These are phyloP conservation scores for Cronartium quercuum DNA, from an alignment of 1,284 basidiomycete species.

Conservation along the genomic window DNA sequence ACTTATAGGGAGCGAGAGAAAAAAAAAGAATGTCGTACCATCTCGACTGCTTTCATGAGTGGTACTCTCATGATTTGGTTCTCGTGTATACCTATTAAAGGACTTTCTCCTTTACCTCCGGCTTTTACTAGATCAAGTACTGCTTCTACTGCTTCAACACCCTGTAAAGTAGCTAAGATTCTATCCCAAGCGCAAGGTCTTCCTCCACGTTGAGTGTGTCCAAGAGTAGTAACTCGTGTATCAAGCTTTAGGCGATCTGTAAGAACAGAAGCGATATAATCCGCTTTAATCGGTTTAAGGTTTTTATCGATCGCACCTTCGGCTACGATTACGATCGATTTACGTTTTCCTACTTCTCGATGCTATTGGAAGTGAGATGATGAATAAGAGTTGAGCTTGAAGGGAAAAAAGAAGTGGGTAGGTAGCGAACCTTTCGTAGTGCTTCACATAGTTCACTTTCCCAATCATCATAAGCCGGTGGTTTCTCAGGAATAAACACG, in stretches of 20 bases:
- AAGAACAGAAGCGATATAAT: slow-evolving; percentile 83
- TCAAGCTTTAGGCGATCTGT: slow-evolving; percentile 81
- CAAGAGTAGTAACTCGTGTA: slow-evolving; percentile 94
- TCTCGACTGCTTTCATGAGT: slow-evolving; percentile 82
- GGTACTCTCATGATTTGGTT: slow-evolving; percentile 91
- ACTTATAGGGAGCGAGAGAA: background rate
- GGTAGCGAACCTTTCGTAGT: slow-evolving; percentile 62
- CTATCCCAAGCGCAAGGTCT: slow-evolving; percentile 87
- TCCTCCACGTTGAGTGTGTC: slow-evolving; percentile 93
- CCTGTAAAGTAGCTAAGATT: slow-evolving; percentile 88
- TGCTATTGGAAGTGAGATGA: slow-evolving; percentile 57
- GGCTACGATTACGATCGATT: slow-evolving; percentile 96
- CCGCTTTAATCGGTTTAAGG: slow-evolving; percentile 81
- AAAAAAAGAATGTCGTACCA: slow-evolving; percentile 54
- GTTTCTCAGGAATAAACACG: slow-evolving; percentile 91
- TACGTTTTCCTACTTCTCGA: slow-evolving; percentile 84
- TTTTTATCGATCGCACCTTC: slow-evolving; percentile 86
- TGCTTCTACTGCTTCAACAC: slow-evolving; percentile 84
- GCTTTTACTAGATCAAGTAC: slow-evolving; percentile 75
- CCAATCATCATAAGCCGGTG: slow-evolving; percentile 74
- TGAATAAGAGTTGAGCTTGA: background rate
- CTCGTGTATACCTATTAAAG: slow-evolving; percentile 92
- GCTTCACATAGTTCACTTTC: slow-evolving; percentile 85
- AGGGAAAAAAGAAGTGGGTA: slow-evolving; percentile 3
- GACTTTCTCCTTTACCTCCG: slow-evolving; percentile 56